Evolutionary conservation across 2,329 filamentous ascomycete genomes (phyloP).

Genomic region (Colletotrichum higginsianum): DNA sequence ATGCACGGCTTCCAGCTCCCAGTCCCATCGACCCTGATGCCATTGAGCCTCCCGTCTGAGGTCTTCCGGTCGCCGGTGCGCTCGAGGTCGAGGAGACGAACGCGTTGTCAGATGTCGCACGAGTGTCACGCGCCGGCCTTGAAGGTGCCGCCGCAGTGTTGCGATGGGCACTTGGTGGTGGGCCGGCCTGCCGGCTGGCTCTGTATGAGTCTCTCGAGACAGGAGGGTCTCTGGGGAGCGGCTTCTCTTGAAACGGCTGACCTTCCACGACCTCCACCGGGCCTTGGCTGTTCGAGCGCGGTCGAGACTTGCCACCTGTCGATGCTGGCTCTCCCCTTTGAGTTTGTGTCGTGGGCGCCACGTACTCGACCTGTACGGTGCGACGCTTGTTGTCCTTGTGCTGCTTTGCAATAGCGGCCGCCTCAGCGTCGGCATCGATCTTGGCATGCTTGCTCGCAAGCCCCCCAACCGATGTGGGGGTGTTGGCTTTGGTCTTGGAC

Average conservation of each 20-base stretch:
- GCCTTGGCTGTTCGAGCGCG: constrained; percentile 68
- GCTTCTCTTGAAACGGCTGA: constrained; percentile 65
- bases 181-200: constrained; percentile 53
- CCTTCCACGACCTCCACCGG: constrained; percentile 59
- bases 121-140: constrained; percentile 65
- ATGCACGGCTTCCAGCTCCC: constrained; percentile 68
- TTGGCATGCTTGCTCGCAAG: constrained; percentile 81
- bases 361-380: constrained; percentile 98
- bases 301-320: constrained; percentile 50
- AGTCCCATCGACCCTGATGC: constrained; percentile 78
- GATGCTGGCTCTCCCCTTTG: constrained; percentile 71
- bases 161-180: constrained; percentile 65
- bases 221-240: constrained; percentile 71
- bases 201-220: constrained; percentile 61
- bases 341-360: constrained; percentile 90
- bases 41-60: constrained; percentile 87
- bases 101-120: constrained; percentile 68
- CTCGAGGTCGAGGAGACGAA: constrained; percentile 67
- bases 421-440: constrained; percentile 77
- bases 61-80: constrained; percentile 67
- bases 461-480: constrained; percentile 69
- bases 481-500: constrained; percentile 74
- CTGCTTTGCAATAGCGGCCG: constrained; percentile 66
- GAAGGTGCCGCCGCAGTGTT: constrained; percentile 54
- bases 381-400: constrained; percentile 92